Conservation (phyloP, 768 basidiomycete genomes). For the Crepidotus variabilis region DNA sequence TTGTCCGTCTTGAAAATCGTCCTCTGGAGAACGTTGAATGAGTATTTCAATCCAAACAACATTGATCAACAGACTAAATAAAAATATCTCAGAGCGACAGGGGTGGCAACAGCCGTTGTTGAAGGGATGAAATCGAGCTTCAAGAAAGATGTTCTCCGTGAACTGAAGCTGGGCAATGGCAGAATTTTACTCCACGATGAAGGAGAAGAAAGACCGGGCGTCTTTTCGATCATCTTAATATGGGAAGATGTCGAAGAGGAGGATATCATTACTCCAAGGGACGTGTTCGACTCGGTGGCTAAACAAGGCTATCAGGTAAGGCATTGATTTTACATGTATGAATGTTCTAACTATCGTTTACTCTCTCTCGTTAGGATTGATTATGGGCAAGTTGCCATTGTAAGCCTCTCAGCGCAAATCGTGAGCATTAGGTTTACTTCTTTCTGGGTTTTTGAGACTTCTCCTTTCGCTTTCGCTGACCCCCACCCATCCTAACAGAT, state of each 20-base stretch:
- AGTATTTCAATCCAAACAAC: constrained; percentile 19
- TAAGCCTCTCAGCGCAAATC: no score
- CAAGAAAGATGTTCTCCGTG: constrained; percentile 83
- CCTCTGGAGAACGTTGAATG: constrained; percentile 96
- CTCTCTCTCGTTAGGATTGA: no score
- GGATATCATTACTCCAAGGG: constrained; percentile 86
- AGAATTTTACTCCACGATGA: constrained; percentile 93
- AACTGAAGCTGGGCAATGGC: constrained; percentile 68
- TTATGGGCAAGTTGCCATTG: no score
- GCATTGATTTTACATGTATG: no score
- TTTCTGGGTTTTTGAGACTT: no score
- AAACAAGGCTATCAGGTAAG: constrained; percentile 75
- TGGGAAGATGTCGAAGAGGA: constrained; percentile 85
- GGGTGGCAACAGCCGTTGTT: constrained; percentile 85
- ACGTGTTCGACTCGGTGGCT: constrained; percentile 72
- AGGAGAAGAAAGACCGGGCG: constrained; percentile 87
- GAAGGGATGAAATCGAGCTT: constrained; percentile 88
- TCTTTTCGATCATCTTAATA: constrained; percentile 87
- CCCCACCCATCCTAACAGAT: no score
- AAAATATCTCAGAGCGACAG: constrained; percentile 71
- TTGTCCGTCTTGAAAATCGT: constrained; percentile 66
- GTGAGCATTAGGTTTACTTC: no score
- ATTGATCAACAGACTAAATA: background rate
- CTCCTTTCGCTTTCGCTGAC: no score
- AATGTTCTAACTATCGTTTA: no score